Evolutionary conservation across 1,284 basidiomycete genomes (phyloP), one percentile per base, ranked within the genome.

Genomic region (Vanrija sp.): DNA sequence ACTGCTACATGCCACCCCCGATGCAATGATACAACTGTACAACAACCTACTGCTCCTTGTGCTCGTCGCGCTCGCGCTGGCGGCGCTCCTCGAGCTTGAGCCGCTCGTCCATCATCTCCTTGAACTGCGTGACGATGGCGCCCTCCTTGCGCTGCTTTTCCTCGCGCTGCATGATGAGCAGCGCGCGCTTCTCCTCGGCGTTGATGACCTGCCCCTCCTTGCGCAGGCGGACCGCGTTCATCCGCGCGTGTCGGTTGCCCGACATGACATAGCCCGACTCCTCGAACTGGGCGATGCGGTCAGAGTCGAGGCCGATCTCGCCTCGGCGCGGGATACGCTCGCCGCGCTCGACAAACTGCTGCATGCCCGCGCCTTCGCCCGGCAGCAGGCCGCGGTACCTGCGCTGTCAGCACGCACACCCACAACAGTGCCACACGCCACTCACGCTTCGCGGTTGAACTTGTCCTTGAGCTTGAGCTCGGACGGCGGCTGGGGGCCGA

Each of bases 151-250:
- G 84, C 68, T 87, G 84, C 75, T 88, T 84, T 77, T 98, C 94
- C 76, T 98, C 94, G 69, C 82, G 88, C 77, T 96, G 91, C 75
- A 95, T 71, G 76, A 94, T 93, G 66, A 98, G 73, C 54, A 97
- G 91, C 22, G 89, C 89, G 41, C 93, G 79, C 80, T 97, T 96
- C 80, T 98, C 95, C 78, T 98, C 95, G 1, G 94, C 93, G 64
- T 87, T 91, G 72, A 97, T 95, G 57, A 98, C 93, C 78, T 98
- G 95, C 78, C 97, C 96, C 80, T 98, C 95, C 81, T 98, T 75
- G 66, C 95, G 81, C 84, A 97, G 88, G 57, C 96, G 87, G 37
- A 98, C 95, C 0, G 94, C 96, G 65, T 95, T 97, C 94, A 97
- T 97, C 69, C 89, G 82, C 60, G 85, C 81, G 73, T 98, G 94